phyloP scores from a whole-genome alignment of 306 rosid species.

The Sphenostylis stenocarpa region DNA sequence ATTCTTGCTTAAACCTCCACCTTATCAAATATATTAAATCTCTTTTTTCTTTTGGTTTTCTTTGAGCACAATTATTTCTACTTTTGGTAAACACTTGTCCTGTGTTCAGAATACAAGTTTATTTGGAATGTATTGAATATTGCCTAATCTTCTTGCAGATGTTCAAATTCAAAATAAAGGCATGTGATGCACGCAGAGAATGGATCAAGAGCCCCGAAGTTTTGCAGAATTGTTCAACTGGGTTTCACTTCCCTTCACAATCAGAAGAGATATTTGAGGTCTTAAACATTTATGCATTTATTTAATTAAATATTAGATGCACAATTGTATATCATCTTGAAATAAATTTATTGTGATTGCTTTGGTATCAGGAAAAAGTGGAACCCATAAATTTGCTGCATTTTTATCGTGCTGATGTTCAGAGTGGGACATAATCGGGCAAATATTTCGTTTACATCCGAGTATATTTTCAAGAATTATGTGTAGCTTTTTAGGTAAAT shows the following conservation, averaged over 20 bases:
- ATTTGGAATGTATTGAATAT: not conserved
- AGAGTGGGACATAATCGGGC: conserved; percentile 2
- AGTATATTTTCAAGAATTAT: conserved; percentile 18
- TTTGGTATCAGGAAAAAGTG: conserved; percentile 65
- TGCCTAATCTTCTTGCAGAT: conserved; percentile 45
- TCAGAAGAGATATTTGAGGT: conserved; percentile 62
- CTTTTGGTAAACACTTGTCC: not conserved
- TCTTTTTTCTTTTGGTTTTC: not conserved
- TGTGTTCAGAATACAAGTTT: not conserved
- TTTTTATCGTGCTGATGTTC: conserved; percentile 65
- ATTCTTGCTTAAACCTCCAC: not conserved
- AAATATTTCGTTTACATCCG: not conserved
- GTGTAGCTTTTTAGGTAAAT: conserved; percentile 27
- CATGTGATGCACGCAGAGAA: conserved; percentile 69
- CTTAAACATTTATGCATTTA: not conserved
- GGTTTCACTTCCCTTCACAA: conserved; percentile 68
- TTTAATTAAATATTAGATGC: conserved; percentile 11
- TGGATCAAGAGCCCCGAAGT: conserved; percentile 87
- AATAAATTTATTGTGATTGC: conserved; percentile 18
- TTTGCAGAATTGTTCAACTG: conserved; percentile 77
- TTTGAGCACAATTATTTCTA: not conserved
- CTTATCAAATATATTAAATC: not conserved
- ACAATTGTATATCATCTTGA: not conserved
- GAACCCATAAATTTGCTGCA: conserved; percentile 69
- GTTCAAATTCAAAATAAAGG: conserved; percentile 69